Evolutionary conservation across 2,329 filamentous ascomycete species (phyloP).

Genomic region (Ophiosphaerella korrae): DNA sequence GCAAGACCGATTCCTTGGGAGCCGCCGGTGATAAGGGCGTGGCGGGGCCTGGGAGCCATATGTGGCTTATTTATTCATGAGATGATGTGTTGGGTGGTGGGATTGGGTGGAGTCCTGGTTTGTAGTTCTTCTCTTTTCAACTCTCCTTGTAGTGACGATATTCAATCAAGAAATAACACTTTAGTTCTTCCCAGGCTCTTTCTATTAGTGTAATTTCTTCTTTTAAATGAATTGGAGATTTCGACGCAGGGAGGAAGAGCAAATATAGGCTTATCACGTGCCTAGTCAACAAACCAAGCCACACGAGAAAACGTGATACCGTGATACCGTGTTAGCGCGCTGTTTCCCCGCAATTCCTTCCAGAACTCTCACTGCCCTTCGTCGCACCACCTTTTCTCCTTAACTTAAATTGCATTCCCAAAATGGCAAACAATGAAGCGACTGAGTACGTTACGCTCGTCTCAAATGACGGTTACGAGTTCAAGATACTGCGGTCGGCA

Average conservation of each 20-base stretch:
- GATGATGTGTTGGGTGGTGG: neutral
- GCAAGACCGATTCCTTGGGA: conserved; percentile 47
- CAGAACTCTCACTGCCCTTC: neutral
- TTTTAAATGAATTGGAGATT: too few relatives aligned
- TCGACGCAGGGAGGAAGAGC: too few relatives aligned
- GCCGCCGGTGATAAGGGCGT: conserved; percentile 47
- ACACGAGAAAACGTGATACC: conserved; percentile 35
- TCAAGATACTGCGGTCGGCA: conserved; percentile 73
- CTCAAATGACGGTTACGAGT: conserved; percentile 77
- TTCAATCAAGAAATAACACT: too few relatives aligned
- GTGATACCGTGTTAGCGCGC: conserved; percentile 20
- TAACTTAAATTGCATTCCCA: neutral
- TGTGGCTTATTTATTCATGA: neutral
- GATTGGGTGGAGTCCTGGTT: too few relatives aligned
- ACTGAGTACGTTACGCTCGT: conserved; percentile 79
- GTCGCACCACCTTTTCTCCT: neutral
- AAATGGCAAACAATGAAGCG: conserved; percentile 27
- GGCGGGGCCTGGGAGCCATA: conserved; percentile 15
- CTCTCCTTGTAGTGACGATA: too few relatives aligned
- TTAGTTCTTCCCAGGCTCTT: too few relatives aligned
- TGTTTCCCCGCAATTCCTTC: conserved; percentile 12
- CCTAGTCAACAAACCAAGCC: too few relatives aligned
- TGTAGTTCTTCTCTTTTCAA: neutral
- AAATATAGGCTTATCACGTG: too few relatives aligned
- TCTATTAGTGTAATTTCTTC: too few relatives aligned